These are phyloP conservation scores for Canavalia ensiformis DNA, from an alignment of 306 rosid genomes.

Conservation along the genomic window DNA sequence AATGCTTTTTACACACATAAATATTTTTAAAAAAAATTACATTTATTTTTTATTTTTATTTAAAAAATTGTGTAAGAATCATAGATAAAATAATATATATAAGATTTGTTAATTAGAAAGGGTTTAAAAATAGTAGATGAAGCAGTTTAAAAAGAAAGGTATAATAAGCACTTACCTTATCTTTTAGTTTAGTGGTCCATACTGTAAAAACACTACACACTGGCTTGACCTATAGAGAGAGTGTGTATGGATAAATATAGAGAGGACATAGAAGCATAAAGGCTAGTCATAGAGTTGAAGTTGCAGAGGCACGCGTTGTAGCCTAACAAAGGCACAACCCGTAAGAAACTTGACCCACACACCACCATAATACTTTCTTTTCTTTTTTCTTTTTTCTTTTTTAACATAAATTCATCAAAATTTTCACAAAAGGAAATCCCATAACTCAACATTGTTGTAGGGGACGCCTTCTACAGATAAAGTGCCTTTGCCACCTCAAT, in stretches of 20 bases:
- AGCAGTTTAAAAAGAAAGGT: not conserved
- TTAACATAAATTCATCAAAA: not conserved
- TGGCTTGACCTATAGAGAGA: too few species aligned
- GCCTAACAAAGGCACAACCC: slow-evolving; percentile 59
- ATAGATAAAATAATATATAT: too few species aligned
- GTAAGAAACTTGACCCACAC: slow-evolving; percentile 48
- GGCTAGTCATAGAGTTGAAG: not conserved
- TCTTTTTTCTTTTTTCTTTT: not conserved
- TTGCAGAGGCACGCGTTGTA: slow-evolving; percentile 64
- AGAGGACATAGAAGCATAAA: slow-evolving; percentile 27
- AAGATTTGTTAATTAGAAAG: too few species aligned
- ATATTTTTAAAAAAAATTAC: too few species aligned
- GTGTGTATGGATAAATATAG: not conserved
- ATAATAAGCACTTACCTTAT: not conserved
- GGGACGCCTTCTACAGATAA: too few species aligned
- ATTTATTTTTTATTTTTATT: too few species aligned
- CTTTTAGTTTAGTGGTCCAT: not conserved
- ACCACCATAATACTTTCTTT: not conserved
- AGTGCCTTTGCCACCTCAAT: too few species aligned
- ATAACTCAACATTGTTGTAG: too few species aligned
- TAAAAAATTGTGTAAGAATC: too few species aligned
- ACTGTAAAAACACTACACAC: not conserved
- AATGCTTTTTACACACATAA: too few species aligned
- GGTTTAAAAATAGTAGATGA: not conserved
- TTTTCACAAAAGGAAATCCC: not conserved